phyloP scores from a whole-genome alignment of 2,329 filamentous ascomycete genomes.

The Chaetomium strumarium region DNA sequence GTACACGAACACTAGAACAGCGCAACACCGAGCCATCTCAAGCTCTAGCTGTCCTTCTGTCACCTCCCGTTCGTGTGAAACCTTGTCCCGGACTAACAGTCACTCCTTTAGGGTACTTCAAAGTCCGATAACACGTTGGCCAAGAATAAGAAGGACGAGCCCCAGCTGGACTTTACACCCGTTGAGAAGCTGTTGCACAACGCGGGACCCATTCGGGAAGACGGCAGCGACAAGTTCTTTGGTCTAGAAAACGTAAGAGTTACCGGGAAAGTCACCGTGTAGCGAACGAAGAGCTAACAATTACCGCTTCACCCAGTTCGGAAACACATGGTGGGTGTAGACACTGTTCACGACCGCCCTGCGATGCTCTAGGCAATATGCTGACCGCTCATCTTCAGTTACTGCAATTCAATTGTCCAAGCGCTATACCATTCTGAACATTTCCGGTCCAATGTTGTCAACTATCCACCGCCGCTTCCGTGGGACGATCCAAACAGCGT shows the following conservation, averaged over 20 bases:
- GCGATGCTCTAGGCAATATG: not conserved
- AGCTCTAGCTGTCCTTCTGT: constrained; percentile 1
- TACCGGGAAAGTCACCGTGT: constrained; percentile 4
- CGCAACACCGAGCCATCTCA: constrained; percentile 2
- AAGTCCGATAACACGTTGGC: constrained; percentile 35
- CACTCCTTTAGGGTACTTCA: constrained; percentile 36
- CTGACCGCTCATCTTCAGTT: constrained; percentile 49
- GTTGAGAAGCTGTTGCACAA: constrained; percentile 72
- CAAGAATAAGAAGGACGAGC: constrained; percentile 51
- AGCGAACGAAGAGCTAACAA: constrained; percentile 32
- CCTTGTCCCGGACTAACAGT: constrained; percentile 21
- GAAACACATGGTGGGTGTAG: constrained; percentile 80
- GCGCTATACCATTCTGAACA: constrained; percentile 92
- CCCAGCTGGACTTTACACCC: constrained; percentile 54
- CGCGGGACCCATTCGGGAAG: constrained; percentile 71
- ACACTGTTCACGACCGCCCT: not conserved
- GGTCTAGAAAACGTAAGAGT: constrained; percentile 89
- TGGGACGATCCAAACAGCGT: constrained; percentile 61
- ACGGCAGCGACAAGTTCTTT: constrained; percentile 97
- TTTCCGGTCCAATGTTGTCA: constrained; percentile 90
- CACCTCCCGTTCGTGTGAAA: constrained; percentile 6
- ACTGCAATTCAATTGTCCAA: constrained; percentile 97
- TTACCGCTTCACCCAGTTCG: constrained; percentile 57
- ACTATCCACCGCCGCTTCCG: constrained; percentile 71
- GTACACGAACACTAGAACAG: not conserved